These are phyloP conservation scores for Barnettozyma botsteinii DNA, from an alignment of 805 yeast genomes.

Conservation along the genomic window DNA sequence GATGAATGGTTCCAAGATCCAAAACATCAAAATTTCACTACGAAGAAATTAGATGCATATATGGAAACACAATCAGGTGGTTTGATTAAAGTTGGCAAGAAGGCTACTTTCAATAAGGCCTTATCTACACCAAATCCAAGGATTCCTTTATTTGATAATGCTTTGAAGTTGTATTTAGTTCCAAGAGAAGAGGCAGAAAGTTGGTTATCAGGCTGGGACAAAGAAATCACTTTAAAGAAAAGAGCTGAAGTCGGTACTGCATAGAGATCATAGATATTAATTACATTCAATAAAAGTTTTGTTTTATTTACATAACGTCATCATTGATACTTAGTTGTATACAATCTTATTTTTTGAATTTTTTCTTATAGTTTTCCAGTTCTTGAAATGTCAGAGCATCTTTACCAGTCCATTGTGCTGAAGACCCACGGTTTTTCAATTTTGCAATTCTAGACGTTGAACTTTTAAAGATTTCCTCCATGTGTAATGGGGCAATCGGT, in stretches of 20 bases:
- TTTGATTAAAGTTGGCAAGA: slow-evolving; percentile 77
- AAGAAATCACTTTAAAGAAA: slow-evolving; percentile 49
- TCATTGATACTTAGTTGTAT: not conserved
- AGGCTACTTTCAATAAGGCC: slow-evolving; percentile 57
- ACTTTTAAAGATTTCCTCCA: slow-evolving; percentile 61
- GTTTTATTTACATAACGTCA: not conserved
- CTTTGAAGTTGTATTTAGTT: slow-evolving; percentile 68
- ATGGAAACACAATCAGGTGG: slow-evolving; percentile 86
- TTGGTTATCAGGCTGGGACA: slow-evolving; percentile 69
- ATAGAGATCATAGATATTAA: not conserved
- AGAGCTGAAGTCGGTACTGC: slow-evolving; percentile 23
- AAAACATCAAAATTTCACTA: slow-evolving; percentile 52
- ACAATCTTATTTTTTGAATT: slow-evolving; percentile 16
- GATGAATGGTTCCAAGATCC: slow-evolving; percentile 59
- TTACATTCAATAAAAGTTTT: not conserved
- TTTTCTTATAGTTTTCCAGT: slow-evolving; percentile 39
- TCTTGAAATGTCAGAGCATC: slow-evolving; percentile 43
- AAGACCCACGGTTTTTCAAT: slow-evolving; percentile 49
- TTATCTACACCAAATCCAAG: slow-evolving; percentile 56
- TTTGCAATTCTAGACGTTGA: slow-evolving; percentile 38
- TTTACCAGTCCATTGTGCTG: slow-evolving; percentile 39
- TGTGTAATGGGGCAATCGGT: slow-evolving; percentile 59
- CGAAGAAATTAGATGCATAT: slow-evolving; percentile 59
- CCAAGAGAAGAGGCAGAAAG: slow-evolving; percentile 60
- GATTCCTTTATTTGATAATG: slow-evolving; percentile 72